Conservation (phyloP, 2,329 filamentous ascomycete species). For the Lasiodiplodia sp. region DNA sequence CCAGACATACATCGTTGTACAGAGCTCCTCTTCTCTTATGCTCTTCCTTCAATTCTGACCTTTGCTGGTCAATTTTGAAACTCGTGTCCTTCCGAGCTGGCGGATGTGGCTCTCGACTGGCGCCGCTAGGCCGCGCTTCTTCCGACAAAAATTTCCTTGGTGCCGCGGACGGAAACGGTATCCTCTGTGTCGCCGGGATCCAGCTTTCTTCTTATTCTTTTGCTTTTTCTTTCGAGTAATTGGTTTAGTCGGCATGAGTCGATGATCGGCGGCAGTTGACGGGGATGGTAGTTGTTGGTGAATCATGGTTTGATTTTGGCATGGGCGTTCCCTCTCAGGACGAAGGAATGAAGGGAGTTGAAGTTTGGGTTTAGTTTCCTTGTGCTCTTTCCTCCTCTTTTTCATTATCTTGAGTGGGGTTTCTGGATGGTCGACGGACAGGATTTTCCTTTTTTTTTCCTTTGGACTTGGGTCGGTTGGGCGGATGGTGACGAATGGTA, state of each 20-base stretch:
- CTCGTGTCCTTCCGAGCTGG: neutral
- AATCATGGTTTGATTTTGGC: neutral
- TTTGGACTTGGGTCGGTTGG: neutral
- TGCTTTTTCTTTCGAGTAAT: conserved; percentile 5
- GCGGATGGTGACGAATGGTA: conserved; percentile 10
- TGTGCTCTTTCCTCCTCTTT: neutral
- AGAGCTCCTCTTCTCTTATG: conserved; percentile 1
- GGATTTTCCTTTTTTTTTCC: neutral
- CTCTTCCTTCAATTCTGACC: neutral
- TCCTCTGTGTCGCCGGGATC: conserved; percentile 8
- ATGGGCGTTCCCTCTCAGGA: neutral
- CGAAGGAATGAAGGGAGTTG: neutral
- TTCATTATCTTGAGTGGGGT: neutral
- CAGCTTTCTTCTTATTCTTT: neutral
- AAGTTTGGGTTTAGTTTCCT: neutral
- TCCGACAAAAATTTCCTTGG: conserved; percentile 9
- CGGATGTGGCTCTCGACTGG: neutral
- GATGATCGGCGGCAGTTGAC: neutral
- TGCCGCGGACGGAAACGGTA: conserved; percentile 5
- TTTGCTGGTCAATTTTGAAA: conserved; percentile 10
- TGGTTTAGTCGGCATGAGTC: neutral
- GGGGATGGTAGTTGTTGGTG: conserved; percentile 1
- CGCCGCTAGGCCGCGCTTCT: neutral
- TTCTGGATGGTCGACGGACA: neutral
- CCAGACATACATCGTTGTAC: conserved; percentile 16